Evolutionary conservation across 2,329 filamentous ascomycete species (phyloP), one percentile per base, ranked within the genome.

Genomic region (Scytalidium sp.): DNA sequence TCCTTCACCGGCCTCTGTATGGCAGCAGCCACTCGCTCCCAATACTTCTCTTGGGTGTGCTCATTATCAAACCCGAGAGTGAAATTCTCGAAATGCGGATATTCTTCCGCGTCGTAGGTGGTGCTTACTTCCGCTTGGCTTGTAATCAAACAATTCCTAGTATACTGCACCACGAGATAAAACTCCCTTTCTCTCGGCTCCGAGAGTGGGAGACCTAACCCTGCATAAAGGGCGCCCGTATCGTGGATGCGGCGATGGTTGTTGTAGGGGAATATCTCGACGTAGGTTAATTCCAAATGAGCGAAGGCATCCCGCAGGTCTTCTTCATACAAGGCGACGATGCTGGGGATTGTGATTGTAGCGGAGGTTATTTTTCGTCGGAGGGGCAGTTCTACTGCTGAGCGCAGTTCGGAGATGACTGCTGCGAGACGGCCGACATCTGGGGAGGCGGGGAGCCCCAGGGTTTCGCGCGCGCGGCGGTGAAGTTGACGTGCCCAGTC

Each of bases 371-470:
- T 29, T 29, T 29, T 29, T 29, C 13, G 25, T 29, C 25, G 8
- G 25, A 29, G 25, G 25, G 13, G 7, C 8, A 29, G 25, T 29
- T 29, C 25, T 29, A 29, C 25, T 29, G 7, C 25, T 29, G 25
- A 29, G 23, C 25, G 22, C 21, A 52, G 23, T 13, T 52, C 22
- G 23, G 39, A 20, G n/a, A 52, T 46, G 19, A 32, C 19, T 2
- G 39, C n/a, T 41, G 46, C 21, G 21, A 52, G 43, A 41, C 49
- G 42, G 15, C 50, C 50, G 15, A 52, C 50, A n/a, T 52, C 50
- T 42, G 32, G 40, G 8, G 46, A 49, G 19, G 46, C 50, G 15
- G 46, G 50, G 10, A 52, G 46, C 15, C 46, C 50, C 6, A 20
- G 1, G 11, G 29, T 29, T 43, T 46, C 49, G 23, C 41, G 36